phyloP scores from a whole-genome alignment of 2,329 filamentous ascomycete genomes.

The Diaporthe amygdali region DNA sequence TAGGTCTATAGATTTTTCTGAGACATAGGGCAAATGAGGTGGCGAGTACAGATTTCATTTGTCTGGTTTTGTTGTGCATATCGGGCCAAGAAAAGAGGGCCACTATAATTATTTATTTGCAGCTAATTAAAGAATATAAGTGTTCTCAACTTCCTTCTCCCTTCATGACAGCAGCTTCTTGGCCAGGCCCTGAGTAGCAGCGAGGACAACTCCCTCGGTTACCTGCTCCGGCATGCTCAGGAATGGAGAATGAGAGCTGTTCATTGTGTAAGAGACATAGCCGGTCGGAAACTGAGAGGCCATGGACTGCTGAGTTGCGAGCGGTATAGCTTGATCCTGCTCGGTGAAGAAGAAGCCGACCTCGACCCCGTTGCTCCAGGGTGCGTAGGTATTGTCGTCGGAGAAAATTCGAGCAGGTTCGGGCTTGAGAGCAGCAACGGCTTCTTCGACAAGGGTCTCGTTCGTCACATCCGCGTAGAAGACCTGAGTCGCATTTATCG shows the following conservation, averaged over 20 bases:
- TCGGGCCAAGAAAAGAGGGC: too few species aligned
- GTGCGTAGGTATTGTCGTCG: constrained; percentile 19
- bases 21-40: neutral
- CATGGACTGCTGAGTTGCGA: constrained; percentile 12
- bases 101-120: too few species aligned
- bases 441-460: neutral
- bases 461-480: constrained; percentile 21
- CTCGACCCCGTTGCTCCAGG: constrained; percentile 20
- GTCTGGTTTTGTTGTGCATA: too few species aligned
- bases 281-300: constrained; percentile 12
- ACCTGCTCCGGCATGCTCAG: constrained; percentile 17
- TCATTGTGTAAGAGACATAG: constrained; percentile 16
- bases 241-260: constrained; percentile 18
- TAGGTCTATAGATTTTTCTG: too few species aligned
- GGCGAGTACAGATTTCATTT: too few species aligned
- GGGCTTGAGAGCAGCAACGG: constrained; percentile 4
- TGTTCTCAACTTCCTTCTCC: neutral
- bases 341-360: constrained; percentile 20
- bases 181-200: neutral
- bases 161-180: neutral
- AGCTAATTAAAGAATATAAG: too few species aligned
- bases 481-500: constrained; percentile 2
- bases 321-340: constrained; percentile 20
- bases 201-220: constrained; percentile 3
- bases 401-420: constrained; percentile 16